These are phyloP conservation scores for Scenedesmus sp. DNA, from an alignment of 163 green algal species.

Conservation along the genomic window DNA sequence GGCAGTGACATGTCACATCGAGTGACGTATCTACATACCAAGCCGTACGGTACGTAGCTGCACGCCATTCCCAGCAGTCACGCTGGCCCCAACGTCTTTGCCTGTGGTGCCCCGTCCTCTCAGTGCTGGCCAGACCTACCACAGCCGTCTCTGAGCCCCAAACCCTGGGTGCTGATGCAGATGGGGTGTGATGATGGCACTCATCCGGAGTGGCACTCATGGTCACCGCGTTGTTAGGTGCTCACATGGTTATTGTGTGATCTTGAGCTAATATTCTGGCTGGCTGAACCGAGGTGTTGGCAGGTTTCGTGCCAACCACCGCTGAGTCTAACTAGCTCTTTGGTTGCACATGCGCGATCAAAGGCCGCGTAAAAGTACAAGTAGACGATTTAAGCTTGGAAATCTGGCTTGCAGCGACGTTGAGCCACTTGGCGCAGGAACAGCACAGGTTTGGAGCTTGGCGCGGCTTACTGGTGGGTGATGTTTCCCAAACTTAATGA, in stretches of 20 bases:
- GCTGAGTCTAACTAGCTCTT: background rate
- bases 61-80: too few species aligned
- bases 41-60: too few species aligned
- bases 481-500: background rate
- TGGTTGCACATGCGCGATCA: background rate
- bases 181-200: background rate
- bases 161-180: slow-evolving; percentile 10
- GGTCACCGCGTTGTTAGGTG: background rate
- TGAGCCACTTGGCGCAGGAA: background rate
- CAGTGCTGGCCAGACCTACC: too few species aligned
- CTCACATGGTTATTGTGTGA: background rate
- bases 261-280: background rate
- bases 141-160: background rate
- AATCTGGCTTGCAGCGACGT: background rate
- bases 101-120: too few species aligned
- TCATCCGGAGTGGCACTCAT: background rate
- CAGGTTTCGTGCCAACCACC: background rate
- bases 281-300: background rate
- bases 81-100: too few species aligned
- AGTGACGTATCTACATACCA: too few species aligned
- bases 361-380: background rate
- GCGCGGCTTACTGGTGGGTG: background rate
- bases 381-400: background rate
- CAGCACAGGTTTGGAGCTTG: background rate
- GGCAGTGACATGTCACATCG: too few species aligned